Percentiles rank a stretch among this genome's conserved stretches.
Conservation (phyloP, 1,284 basidiomycete genomes). For the Ustilago sp. region DNA sequence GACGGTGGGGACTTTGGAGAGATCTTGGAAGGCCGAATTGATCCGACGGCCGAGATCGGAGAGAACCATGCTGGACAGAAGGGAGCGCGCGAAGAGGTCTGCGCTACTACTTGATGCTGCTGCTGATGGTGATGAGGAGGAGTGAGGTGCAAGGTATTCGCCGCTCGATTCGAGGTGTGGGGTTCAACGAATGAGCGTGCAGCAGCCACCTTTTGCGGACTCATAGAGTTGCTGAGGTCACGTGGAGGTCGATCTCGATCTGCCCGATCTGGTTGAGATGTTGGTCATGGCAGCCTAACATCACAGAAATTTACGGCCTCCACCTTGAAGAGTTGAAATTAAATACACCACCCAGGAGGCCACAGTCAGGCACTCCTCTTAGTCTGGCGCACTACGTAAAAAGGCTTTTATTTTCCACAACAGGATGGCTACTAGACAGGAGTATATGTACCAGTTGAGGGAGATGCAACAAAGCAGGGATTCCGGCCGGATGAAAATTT, state of each 20-base stretch:
- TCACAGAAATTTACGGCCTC: not conserved
- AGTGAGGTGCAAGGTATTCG: not conserved
- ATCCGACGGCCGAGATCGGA: slow-evolving; percentile 94
- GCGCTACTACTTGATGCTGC: not conserved
- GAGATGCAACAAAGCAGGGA: too few relatives aligned
- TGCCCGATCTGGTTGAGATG: not conserved
- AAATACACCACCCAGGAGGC: too few relatives aligned
- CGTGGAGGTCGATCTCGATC: slow-evolving; percentile 2
- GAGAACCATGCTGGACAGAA: slow-evolving; percentile 81
- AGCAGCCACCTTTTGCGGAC: not conserved
- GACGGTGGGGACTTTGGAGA: slow-evolving; percentile 80
- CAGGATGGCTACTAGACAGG: too few relatives aligned
- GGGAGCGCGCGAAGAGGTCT: not conserved
- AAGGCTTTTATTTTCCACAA: too few relatives aligned
- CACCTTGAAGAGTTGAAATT: not conserved
- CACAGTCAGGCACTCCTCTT: too few relatives aligned
- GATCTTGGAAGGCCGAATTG: slow-evolving; percentile 90
- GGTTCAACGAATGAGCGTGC: slow-evolving; percentile 8
- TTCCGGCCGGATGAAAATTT: too few relatives aligned
- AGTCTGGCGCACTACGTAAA: too few relatives aligned
- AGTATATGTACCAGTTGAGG: too few relatives aligned
- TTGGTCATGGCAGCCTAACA: not conserved
- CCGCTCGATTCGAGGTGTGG: not conserved
- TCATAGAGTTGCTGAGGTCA: not conserved
- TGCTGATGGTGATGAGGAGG: not conserved